Evolutionary conservation across 2,329 filamentous ascomycete species (phyloP).

Genomic region (Cordyceps javanica): DNA sequence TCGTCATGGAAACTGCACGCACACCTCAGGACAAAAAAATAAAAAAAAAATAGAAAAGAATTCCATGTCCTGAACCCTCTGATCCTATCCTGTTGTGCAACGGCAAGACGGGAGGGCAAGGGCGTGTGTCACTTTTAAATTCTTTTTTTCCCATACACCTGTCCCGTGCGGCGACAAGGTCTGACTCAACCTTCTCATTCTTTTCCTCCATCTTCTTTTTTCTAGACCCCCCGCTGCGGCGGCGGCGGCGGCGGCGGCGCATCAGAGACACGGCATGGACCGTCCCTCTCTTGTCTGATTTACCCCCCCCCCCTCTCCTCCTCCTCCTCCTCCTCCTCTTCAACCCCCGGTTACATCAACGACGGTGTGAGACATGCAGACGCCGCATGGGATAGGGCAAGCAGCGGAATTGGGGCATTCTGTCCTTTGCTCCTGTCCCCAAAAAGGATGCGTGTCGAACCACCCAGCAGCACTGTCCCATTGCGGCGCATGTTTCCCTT

Average conservation of each 20-base stretch:
- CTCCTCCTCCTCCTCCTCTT: too few species aligned
- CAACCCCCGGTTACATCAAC: not conserved
- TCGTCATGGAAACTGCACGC: too few species aligned
- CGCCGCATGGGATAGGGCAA: not conserved
- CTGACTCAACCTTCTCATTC: not conserved
- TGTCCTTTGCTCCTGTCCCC: not conserved
- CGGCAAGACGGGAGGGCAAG: not conserved
- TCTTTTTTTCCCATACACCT: too few species aligned
- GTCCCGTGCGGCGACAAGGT: not conserved
- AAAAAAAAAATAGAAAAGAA: too few species aligned
- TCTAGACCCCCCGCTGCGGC: not conserved
- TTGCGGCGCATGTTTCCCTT: not conserved
- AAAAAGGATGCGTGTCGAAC: not conserved
- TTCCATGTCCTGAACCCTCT: not conserved
- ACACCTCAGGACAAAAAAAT: not conserved
- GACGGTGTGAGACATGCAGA: slow-evolving; percentile 4
- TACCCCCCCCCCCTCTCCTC: not conserved
- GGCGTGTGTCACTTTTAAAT: not conserved
- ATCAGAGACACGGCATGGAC: slow-evolving; percentile 12
- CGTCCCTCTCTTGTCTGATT: not conserved
- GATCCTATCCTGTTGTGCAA: slow-evolving; percentile 1
- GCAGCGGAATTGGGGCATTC: not conserved
- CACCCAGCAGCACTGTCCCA: not conserved
- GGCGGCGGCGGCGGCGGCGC: not conserved
- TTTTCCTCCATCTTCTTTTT: not conserved